Conservation (phyloP, 139 green algal genomes). For the Volvox reticuliferus region DNA sequence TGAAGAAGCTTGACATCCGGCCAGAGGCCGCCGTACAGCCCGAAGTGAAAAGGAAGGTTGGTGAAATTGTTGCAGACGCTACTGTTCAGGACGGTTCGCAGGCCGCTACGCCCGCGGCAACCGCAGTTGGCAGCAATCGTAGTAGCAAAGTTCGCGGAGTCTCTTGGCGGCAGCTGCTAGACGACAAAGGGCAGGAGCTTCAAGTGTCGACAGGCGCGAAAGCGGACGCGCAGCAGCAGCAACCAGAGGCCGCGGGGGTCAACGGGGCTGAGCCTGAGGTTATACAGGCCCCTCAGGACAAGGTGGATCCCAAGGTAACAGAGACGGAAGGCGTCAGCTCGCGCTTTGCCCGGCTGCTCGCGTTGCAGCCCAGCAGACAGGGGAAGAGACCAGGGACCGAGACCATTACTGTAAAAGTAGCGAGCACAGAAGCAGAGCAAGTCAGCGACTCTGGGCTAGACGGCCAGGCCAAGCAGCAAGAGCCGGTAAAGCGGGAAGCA, state of each 20-base stretch:
- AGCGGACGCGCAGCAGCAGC: neutral
- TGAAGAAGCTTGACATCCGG: no score
- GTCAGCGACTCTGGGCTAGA: no score
- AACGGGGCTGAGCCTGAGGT: neutral
- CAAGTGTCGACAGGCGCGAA: neutral
- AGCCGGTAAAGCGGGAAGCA: neutral
- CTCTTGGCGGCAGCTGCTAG: constrained; percentile 6
- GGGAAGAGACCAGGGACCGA: neutral
- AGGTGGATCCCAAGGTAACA: neutral
- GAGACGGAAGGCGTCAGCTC: neutral
- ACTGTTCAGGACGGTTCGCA: neutral
- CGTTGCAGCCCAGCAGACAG: neutral
- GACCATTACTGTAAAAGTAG: no score
- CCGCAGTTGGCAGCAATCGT: neutral
- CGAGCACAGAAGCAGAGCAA: neutral
- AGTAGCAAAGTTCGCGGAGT: neutral
- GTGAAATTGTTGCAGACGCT: neutral
- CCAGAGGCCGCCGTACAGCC: no score
- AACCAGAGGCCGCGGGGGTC: neutral
- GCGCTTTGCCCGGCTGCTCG: constrained; percentile 5
- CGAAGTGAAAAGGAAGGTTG: no score
- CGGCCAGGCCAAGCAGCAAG: no score
- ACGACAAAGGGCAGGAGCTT: neutral
- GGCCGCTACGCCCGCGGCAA: neutral
- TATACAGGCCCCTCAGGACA: neutral